These are phyloP conservation scores for Lepiota brunneoincarnata DNA, from an alignment of 768 basidiomycete genomes.

Conservation along the genomic window DNA sequence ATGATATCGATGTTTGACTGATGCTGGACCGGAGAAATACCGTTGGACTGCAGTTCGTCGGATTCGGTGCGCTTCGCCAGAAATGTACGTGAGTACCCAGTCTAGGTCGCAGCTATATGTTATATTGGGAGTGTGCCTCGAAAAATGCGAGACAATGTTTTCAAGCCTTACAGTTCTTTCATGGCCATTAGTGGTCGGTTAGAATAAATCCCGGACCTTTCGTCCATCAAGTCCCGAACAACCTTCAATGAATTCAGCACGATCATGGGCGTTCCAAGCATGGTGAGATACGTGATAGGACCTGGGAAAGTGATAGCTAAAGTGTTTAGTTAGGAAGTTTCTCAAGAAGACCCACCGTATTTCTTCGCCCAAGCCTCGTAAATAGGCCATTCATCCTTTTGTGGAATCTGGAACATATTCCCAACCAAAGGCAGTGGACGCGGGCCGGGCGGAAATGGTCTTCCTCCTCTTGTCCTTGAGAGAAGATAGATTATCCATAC, in stretches of 20 bases:
- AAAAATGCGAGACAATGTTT: neutral
- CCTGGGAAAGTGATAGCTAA: slow-evolving; percentile 8
- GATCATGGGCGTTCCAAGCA: slow-evolving; percentile 18
- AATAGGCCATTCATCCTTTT: slow-evolving; percentile 20
- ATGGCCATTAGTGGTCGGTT: slow-evolving; percentile 20
- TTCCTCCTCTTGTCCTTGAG: slow-evolving; percentile 5
- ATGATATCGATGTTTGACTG: slow-evolving; percentile 2
- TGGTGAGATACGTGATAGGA: slow-evolving; percentile 18
- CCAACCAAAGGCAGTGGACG: slow-evolving; percentile 19
- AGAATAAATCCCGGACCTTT: slow-evolving; percentile 19
- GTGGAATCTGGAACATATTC: slow-evolving; percentile 23
- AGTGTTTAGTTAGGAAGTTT: neutral
- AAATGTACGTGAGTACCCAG: slow-evolving; percentile 1
- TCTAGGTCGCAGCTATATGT: slow-evolving; percentile 1
- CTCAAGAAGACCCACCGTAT: slow-evolving; percentile 13
- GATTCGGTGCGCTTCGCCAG: neutral
- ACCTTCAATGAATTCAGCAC: slow-evolving; percentile 19
- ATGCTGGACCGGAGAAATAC: slow-evolving; percentile 1
- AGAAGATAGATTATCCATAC: neutral
- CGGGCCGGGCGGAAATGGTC: slow-evolving; percentile 17
- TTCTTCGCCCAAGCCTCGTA: slow-evolving; percentile 20
- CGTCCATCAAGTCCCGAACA: slow-evolving; percentile 14
- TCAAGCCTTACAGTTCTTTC: slow-evolving; percentile 16
- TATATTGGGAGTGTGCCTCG: neutral
- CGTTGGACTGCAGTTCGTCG: neutral